Evolutionary conservation across 768 basidiomycete genomes (phyloP), one percentile per base, ranked within the genome.

Genomic region (Amanita rimosa): DNA sequence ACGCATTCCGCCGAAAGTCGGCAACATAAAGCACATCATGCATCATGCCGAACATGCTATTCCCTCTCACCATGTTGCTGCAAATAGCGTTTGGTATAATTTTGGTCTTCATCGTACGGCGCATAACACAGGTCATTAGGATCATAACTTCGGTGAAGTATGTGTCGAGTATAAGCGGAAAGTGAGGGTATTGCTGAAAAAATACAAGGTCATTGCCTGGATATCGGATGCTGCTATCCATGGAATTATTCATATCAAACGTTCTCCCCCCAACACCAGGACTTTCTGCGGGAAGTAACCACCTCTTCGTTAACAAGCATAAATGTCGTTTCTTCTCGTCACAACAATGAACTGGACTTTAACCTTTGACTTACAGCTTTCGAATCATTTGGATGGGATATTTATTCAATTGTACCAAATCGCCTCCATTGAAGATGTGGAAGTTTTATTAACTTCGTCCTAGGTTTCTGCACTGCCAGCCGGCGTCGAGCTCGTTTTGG

Each of bases 361-460:
- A 13, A 24, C 3, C 34, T 27, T 17, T 31, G 31, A 33, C 24
- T 41, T 8, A 10, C 9, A 69, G 67, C 54, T 14, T 69, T 62
- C 46, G 55, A 61, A 40, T 35, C 54, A 19, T 58, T 54, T 46
- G 70, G 70, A 26, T 63, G 62, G 53, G 69, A 71, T 49, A 61
- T 68, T 31, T 51, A 60, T 54, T 65, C 68, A n/a, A 42, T 55
- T 13, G 68, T 71, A 38, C 40, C 16, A 9, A 17, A 10, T 17
- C 7, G 21, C 14, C 14, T 21, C 43, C 29, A 43, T 21, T 29
- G 22, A 6, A 17, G 7, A 35, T 29, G 17, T 16, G 27, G 11
- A 29, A 13, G 16, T 21, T 6, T 45, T 10, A 7, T 24, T 19
- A 26, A 49, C 11, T 13, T 24, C 34, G 4, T n/a, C 24, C 19